Base-by-base conservation (phyloP, 139 green algal species). In the Haematococcus sp. region DNA sequence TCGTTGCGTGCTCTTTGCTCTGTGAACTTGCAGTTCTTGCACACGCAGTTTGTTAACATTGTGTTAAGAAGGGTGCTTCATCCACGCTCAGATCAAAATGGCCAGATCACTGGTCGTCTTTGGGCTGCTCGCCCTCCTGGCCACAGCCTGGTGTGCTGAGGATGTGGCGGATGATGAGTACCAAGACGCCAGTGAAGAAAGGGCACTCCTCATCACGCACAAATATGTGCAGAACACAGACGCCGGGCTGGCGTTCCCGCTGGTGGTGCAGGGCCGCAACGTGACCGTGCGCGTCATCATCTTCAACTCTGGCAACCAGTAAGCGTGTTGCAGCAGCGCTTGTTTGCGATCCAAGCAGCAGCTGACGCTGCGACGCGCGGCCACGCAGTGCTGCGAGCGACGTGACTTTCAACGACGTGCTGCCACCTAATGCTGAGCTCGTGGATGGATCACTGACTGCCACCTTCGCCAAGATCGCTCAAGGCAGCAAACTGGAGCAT, bases 201-300 rank as follows among this genome's bases (percentile, higher is more conserved):
- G 97, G 96, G 75, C 88, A 17, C 9, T 32, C 22, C 44, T 72
- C 11, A 27, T 72, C 4, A 44, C 46, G 66, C 66, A 72, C 66
- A 72, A 72, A 25, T 43, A 22, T 35, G 61, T 68, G 15, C 32
- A 28, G 40, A 31, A 27, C 16, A 49, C 27, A 11, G 17, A 27
- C 32, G 16, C 7, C 61, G 32, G 40, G 9, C 33, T 68, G 11
- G 27, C 66, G 25, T 72, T 63, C 66, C 66, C 66, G 17, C 9
- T 72, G 46, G 46, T 72, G 3, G 66, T 72, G 25, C 66, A 72
- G 46, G 66, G 66, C n/a, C 46, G 46, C n/a, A 72, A 72, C 27
- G 44, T 31, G 22, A 72, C 66, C 4, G 34, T 72, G 31, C 40
- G 30, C 13, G 34, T 59, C 66, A 46, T 52, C 44, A 25, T 72